Evolutionary conservation across 1,284 basidiomycete species (phyloP).

Genomic region (Golubevia pallescens): DNA sequence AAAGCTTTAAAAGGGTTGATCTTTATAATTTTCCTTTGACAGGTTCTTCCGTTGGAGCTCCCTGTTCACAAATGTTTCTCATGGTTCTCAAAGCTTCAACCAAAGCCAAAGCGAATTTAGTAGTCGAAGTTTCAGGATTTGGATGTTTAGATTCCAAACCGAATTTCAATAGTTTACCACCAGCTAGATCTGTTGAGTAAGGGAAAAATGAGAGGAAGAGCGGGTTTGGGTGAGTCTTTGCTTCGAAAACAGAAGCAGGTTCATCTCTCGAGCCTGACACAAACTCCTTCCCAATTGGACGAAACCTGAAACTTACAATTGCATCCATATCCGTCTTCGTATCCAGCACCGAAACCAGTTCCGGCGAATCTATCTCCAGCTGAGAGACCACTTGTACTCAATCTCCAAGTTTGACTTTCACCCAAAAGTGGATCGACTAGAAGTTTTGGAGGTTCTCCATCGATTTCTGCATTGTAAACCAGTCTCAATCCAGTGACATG

Average conservation of each 20-base stretch:
- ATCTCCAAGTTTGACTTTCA: slow-evolving; percentile 55
- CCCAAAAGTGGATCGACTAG: slow-evolving; percentile 51
- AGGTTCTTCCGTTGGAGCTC: slow-evolving; percentile 20
- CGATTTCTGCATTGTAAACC: slow-evolving; percentile 36
- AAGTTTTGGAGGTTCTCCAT: slow-evolving; percentile 20
- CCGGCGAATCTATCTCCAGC: slow-evolving; percentile 59
- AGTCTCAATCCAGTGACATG: slow-evolving; percentile 86
- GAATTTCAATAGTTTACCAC: slow-evolving; percentile 59
- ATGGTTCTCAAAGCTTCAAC: slow-evolving; percentile 53
- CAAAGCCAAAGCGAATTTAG: slow-evolving; percentile 33
- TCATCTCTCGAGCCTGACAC: too few relatives aligned
- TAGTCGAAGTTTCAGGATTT: slow-evolving; percentile 30
- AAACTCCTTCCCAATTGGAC: too few relatives aligned
- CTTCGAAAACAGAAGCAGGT: too few relatives aligned
- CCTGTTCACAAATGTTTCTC: slow-evolving; percentile 52
- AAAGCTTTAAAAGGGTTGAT: too few relatives aligned
- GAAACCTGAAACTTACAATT: slow-evolving; percentile 43
- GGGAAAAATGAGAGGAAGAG: background rate
- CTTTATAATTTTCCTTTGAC: background rate
- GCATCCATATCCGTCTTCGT: slow-evolving; percentile 56
- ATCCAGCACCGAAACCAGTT: slow-evolving; percentile 60
- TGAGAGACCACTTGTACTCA: slow-evolving; percentile 56
- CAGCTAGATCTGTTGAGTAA: slow-evolving; percentile 35
- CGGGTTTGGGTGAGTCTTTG: too few relatives aligned
- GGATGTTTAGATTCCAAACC: slow-evolving; percentile 57